Conservation (phyloP, 2,329 filamentous ascomycete genomes). For the Proliferodiscus dingleyae region DNA sequence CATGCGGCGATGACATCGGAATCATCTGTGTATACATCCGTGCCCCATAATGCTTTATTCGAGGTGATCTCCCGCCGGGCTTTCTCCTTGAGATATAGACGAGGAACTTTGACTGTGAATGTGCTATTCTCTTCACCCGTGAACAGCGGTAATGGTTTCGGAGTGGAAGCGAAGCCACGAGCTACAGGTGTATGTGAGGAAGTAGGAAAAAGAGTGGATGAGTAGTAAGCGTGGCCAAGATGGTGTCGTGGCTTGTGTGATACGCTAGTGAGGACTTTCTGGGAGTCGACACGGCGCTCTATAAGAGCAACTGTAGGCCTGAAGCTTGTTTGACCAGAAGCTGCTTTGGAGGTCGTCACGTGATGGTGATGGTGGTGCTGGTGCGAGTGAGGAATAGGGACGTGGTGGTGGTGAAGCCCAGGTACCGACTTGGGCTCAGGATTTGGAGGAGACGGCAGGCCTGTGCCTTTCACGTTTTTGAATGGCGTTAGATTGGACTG, state of each 20-base stretch:
- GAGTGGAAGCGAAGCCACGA: conserved; percentile 26
- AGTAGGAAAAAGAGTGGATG: conserved; percentile 54
- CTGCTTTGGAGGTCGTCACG: conserved; percentile 20
- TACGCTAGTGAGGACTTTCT: conserved; percentile 67
- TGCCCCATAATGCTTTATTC: conserved; percentile 82
- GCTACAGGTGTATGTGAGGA: conserved; percentile 33
- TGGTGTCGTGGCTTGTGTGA: conserved; percentile 69
- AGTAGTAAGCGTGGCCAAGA: conserved; percentile 80
- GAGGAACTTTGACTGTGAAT: conserved; percentile 80
- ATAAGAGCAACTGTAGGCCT: conserved; percentile 52
- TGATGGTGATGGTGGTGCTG: conserved; percentile 39
- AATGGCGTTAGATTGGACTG: conserved; percentile 42
- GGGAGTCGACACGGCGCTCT: conserved; percentile 62
- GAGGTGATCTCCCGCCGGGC: conserved; percentile 80
- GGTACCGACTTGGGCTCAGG: conserved; percentile 16
- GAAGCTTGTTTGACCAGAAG: no score
- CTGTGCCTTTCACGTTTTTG: conserved; percentile 46
- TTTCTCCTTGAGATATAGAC: conserved; percentile 64
- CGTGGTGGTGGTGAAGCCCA: conserved; percentile 28
- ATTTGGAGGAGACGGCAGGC: conserved; percentile 42
- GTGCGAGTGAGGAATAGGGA: conserved; percentile 10
- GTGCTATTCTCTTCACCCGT: conserved; percentile 75
- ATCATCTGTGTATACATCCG: conserved; percentile 92
- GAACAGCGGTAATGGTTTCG: conserved; percentile 60
- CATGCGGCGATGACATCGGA: conserved; percentile 89